Conservation (phyloP, 768 basidiomycete species). For the Rickenella mellea region DNA sequence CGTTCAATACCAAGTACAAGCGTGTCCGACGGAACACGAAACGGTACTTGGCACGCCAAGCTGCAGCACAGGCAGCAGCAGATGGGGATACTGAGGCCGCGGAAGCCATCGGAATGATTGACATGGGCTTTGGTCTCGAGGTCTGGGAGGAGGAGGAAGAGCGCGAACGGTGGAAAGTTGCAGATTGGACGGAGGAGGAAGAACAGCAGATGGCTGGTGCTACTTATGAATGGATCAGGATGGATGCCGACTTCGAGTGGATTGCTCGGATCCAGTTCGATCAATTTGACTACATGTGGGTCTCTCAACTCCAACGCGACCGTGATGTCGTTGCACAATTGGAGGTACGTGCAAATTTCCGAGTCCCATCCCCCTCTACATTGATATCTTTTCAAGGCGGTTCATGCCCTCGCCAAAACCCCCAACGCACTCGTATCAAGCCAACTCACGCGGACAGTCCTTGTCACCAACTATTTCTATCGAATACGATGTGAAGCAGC, state of each 20-base stretch:
- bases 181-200: constrained; percentile 97
- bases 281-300: constrained; percentile 98
- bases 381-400: constrained; percentile 54
- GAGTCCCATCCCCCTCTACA: neutral
- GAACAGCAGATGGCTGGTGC: constrained; percentile 90
- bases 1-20: constrained; percentile 98
- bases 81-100: constrained; percentile 89
- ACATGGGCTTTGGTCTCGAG: constrained; percentile 88
- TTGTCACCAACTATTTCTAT: constrained; percentile 94
- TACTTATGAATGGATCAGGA: constrained; percentile 98
- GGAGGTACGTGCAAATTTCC: constrained; percentile 54
- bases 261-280: constrained; percentile 87
- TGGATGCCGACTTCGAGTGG: constrained; percentile 99
- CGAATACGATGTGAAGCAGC: constrained; percentile 95
- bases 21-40: constrained; percentile 93
- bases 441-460: constrained; percentile 84
- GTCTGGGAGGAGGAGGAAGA: constrained; percentile 95
- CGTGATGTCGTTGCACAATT: constrained; percentile 95
- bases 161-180: constrained; percentile 91
- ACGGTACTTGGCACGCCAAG: constrained; percentile 88
- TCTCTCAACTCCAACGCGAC: constrained; percentile 90
- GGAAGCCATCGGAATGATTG: constrained; percentile 88
- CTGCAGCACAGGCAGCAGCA: constrained; percentile 86
- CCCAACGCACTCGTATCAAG: constrained; percentile 83
- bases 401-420: constrained; percentile 73